Evolutionary conservation across 2,329 filamentous ascomycete species (phyloP).

Genomic region (Ascosphaera apis): DNA sequence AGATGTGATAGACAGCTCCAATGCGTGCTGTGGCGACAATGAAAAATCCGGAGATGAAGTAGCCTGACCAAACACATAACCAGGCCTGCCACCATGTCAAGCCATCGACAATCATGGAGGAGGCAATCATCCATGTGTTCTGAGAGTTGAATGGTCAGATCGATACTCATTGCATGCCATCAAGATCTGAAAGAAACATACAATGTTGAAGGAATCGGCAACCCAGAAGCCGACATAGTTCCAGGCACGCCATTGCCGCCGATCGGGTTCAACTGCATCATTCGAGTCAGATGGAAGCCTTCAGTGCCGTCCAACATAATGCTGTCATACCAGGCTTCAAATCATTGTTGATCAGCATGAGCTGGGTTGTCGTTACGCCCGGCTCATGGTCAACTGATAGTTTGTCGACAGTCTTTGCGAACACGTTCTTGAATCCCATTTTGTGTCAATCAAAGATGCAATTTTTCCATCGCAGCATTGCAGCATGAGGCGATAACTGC

Average conservation of each 20-base stretch:
- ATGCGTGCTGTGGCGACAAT: conserved; percentile 60
- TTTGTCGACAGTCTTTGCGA: conserved; percentile 20
- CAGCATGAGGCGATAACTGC: no score
- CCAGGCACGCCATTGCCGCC: conserved; percentile 64
- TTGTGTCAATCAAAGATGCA: neutral
- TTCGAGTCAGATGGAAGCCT: conserved; percentile 4
- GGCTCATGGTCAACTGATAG: conserved; percentile 52
- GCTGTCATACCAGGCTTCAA: conserved; percentile 35
- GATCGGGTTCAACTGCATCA: conserved; percentile 45
- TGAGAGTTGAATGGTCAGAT: conserved; percentile 9
- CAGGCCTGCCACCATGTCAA: conserved; percentile 83
- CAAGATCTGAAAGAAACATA: conserved; percentile 10
- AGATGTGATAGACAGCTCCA: conserved; percentile 69
- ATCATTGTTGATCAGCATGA: conserved; percentile 74
- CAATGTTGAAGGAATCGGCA: conserved; percentile 63
- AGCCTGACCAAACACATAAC: conserved; percentile 75
- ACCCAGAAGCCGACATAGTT: conserved; percentile 83
- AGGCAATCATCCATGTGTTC: conserved; percentile 88
- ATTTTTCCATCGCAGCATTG: no score
- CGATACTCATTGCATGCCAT: neutral
- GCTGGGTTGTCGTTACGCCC: conserved; percentile 52
- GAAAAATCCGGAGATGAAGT: conserved; percentile 53
- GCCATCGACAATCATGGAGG: conserved; percentile 53
- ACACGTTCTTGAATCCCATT: neutral
- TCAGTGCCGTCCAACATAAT: conserved; percentile 1